Base-by-base conservation (phyloP, 306 rosid genomes). In the Comarum palustre region DNA sequence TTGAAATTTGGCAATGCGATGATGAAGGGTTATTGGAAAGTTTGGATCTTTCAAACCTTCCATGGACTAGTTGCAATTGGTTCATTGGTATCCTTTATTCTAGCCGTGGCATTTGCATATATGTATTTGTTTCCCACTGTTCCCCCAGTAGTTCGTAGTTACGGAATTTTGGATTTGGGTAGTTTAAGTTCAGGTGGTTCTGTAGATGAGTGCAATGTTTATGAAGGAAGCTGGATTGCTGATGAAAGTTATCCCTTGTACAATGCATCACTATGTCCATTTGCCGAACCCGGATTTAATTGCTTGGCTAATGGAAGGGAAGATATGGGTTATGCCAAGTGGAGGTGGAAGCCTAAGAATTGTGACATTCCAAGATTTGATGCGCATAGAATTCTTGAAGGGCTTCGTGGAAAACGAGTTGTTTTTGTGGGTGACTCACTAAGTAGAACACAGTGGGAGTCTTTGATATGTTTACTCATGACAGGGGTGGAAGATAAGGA, bases 371-470 rank as follows among this genome's bases (percentile, higher is more conserved):
- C 90, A 29, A 85, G 89, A 83, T 88, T 94, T 66, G 68, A 85
- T 65, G 96, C 81, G 1, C 76, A 42, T 0, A 10, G 62, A 36
- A 66, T 86, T 61, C 87, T 94, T n/a, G 88, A 86, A 68, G 73
- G 66, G 47, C 91, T 89, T 82, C 80, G 91, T 4, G 97, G 98
- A 70, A 94, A 89, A 75, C 67, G 97, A 47, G 91, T 89, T 24
- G 95, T 89, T 71, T 86, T 94, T 64, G 95, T 94, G 1, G 99
- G 99, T 0, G 99, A 94, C 75, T 94, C 96, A 16, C 74, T 94
- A 87, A 86, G 96, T 74, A 83, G 99, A 82, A 89, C 99, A 4
- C 99, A 94, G 57, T 91, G 97, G 99, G 99, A 91, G 81, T 94
- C 99, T 58, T 83, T 88, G 82, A 83, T 91, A 61, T 89, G 97